These are phyloP conservation scores for Elaeagnus macrophylla DNA, from an alignment of 306 rosid species.

Conservation along the genomic window DNA sequence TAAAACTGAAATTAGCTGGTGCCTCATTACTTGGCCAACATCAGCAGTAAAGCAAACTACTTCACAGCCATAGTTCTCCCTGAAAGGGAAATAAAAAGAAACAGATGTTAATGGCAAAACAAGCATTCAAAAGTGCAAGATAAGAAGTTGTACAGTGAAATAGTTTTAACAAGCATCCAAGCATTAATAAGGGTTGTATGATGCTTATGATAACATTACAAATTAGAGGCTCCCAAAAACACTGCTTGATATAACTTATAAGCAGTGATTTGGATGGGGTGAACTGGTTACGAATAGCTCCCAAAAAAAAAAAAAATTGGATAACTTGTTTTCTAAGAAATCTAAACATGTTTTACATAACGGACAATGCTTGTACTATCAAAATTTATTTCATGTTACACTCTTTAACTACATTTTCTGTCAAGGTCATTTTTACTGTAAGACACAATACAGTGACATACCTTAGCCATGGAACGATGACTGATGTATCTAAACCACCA, in stretches of 20 bases:
- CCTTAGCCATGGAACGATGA: slow-evolving; percentile 83
- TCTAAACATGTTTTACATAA: no score
- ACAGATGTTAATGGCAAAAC: background rate
- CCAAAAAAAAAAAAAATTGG: background rate
- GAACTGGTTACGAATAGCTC: background rate
- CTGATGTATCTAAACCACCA: slow-evolving; percentile 85
- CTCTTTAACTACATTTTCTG: no score
- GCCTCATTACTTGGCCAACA: slow-evolving; percentile 57
- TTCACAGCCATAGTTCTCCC: slow-evolving; percentile 79
- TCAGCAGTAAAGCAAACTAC: slow-evolving; percentile 88
- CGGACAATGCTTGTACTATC: no score
- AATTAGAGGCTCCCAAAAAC: no score
- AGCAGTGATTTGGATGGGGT: background rate
- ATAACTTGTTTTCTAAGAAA: no score
- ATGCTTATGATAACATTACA: no score
- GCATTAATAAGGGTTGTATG: no score
- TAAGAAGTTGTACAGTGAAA: background rate
- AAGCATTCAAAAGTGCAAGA: background rate
- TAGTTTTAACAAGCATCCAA: no score
- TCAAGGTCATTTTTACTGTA: background rate
- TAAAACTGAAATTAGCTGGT: background rate
- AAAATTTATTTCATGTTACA: no score
- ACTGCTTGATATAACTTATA: no score
- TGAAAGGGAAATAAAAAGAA: slow-evolving; percentile 22
- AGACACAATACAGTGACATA: slow-evolving; percentile 10